These are phyloP conservation scores for Kwoniella dendrophila DNA, from an alignment of 768 basidiomycete genomes.

Conservation along the genomic window DNA sequence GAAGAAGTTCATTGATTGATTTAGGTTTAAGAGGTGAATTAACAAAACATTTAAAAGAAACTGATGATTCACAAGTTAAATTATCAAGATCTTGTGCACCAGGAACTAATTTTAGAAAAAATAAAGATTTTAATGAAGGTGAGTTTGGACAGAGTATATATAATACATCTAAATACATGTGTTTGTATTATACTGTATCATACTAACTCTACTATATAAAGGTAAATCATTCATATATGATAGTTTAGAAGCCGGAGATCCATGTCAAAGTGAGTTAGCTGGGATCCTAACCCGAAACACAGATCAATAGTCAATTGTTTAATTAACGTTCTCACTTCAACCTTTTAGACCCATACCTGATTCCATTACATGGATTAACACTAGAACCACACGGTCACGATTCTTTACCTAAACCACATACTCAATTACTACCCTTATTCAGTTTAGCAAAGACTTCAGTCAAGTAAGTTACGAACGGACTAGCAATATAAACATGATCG, in stretches of 20 bases:
- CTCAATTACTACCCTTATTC: slow-evolving; percentile 52
- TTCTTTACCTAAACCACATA: slow-evolving; percentile 54
- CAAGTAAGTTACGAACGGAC: slow-evolving; percentile 37
- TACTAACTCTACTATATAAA: slow-evolving; percentile 7
- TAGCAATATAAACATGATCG: background rate
- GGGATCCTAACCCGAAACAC: background rate
- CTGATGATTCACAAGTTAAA: slow-evolving; percentile 43
- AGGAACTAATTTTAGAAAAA: slow-evolving; percentile 45
- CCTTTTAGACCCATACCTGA: slow-evolving; percentile 47
- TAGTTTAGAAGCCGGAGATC: slow-evolving; percentile 48
- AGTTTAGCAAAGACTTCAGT: slow-evolving; percentile 55
- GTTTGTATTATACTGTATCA: background rate
- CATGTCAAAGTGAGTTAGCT: slow-evolving; percentile 50
- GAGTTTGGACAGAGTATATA: no score
- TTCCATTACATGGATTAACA: slow-evolving; percentile 52
- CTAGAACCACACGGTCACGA: slow-evolving; percentile 50
- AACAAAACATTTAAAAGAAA: slow-evolving; percentile 52
- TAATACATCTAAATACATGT: background rate
- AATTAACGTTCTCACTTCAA: background rate
- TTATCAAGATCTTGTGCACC: slow-evolving; percentile 51
- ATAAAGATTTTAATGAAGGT: slow-evolving; percentile 37
- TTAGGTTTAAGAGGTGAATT: slow-evolving; percentile 48
- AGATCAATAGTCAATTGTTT: background rate
- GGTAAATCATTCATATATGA: slow-evolving; percentile 51
- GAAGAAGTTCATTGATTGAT: slow-evolving; percentile 46